phyloP scores from a whole-genome alignment of 495 filamentous ascomycete species.

The Hypoxylon perforatum region DNA sequence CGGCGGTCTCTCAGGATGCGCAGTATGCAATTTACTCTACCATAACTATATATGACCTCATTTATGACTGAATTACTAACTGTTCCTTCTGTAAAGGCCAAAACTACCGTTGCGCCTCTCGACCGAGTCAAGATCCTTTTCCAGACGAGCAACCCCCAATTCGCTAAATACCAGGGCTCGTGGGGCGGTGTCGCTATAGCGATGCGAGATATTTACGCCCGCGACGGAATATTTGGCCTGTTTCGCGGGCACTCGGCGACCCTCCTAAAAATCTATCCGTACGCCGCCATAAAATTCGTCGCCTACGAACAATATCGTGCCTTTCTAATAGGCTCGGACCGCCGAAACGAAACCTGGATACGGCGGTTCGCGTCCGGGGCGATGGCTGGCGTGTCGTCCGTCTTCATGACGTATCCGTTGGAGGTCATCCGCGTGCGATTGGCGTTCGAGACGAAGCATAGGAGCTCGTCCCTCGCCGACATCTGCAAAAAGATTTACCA shows the following conservation, averaged over 20 bases:
- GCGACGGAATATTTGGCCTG: constrained; percentile 78
- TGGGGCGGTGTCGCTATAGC: constrained; percentile 84
- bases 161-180: constrained; percentile 87
- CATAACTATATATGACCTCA: neutral
- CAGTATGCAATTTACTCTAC: constrained; percentile 64
- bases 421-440: constrained; percentile 92
- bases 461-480: constrained; percentile 70
- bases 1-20: constrained; percentile 88
- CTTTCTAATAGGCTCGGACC: constrained; percentile 71
- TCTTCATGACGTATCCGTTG: constrained; percentile 95
- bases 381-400: constrained; percentile 85
- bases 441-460: constrained; percentile 87
- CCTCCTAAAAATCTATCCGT: constrained; percentile 93
- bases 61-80: constrained; percentile 9
- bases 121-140: constrained; percentile 99
- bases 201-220: constrained; percentile 81
- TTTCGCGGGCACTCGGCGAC: constrained; percentile 96
- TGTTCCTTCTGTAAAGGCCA: constrained; percentile 68
- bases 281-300: constrained; percentile 96
- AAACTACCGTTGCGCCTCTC: constrained; percentile 94
- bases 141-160: constrained; percentile 93
- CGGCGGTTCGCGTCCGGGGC: constrained; percentile 82
- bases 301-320: constrained; percentile 95
- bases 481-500: constrained; percentile 87
- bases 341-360: constrained; percentile 78